A percentile compares a stretch with the other conserved stretches of the same genome.
Conservation (phyloP, 2,329 filamentous ascomycete species). For the Arachnopeziza araneosa region DNA sequence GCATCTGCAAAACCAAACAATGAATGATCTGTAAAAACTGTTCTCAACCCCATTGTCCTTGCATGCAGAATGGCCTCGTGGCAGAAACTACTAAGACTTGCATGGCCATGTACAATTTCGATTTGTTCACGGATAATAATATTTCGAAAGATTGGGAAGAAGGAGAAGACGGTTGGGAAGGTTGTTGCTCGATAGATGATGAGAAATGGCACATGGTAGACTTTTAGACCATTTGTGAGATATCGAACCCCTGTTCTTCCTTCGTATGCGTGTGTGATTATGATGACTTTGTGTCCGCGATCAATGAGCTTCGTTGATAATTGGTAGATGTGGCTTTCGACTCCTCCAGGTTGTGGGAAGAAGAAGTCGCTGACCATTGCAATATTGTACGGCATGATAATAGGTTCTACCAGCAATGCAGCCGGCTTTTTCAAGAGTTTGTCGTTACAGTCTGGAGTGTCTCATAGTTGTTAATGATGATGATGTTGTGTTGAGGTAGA, state of each 20-base stretch:
- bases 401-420: background rate
- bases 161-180: conserved; percentile 96
- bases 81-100: conserved; percentile 84
- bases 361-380: conserved; percentile 99
- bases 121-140: conserved; percentile 93
- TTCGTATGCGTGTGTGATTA: conserved; percentile 93
- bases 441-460: too few relatives aligned
- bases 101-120: conserved; percentile 97
- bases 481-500: too few relatives aligned
- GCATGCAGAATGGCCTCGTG: conserved; percentile 94
- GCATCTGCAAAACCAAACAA: conserved; percentile 97
- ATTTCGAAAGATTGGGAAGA: conserved; percentile 96
- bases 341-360: conserved; percentile 92
- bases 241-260: conserved; percentile 90
- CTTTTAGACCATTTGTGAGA: conserved; percentile 94
- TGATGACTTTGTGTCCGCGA: conserved; percentile 94
- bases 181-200: conserved; percentile 91
- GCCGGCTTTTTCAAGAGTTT: background rate
- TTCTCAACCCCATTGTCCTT: conserved; percentile 90
- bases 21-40: conserved; percentile 96
- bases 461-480: too few relatives aligned
- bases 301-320: conserved; percentile 94
- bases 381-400: conserved; percentile 53
- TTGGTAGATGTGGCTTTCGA: conserved; percentile 98
- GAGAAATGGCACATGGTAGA: conserved; percentile 95